phyloP scores from a whole-genome alignment of 495 filamentous ascomycete genomes.

The Penicillium riverlandense region DNA sequence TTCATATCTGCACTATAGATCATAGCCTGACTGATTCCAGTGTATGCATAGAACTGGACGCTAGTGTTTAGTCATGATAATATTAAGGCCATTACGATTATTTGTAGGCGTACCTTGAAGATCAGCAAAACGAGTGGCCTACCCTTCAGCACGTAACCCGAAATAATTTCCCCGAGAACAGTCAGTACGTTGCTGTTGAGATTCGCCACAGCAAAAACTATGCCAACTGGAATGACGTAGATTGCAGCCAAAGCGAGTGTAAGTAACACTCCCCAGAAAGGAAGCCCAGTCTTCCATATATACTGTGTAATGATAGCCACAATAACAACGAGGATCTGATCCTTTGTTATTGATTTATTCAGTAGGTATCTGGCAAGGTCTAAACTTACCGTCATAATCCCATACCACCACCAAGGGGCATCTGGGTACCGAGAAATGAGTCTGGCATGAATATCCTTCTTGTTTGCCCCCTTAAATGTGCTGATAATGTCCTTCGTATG shows the following conservation, averaged over 20 bases:
- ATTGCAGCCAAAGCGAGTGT: slow-evolving; percentile 63
- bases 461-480: slow-evolving; percentile 5
- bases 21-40: slow-evolving; percentile 72
- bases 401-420: slow-evolving; percentile 70
- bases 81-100: background rate
- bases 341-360: background rate
- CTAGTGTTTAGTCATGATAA: background rate
- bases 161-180: slow-evolving; percentile 66
- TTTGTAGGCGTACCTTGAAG: slow-evolving; percentile 42
- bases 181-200: slow-evolving; percentile 69
- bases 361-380: background rate
- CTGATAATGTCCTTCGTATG: slow-evolving; percentile 15
- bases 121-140: slow-evolving; percentile 82
- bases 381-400: slow-evolving; percentile 47
- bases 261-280: slow-evolving; percentile 72
- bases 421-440: slow-evolving; percentile 70
- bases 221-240: slow-evolving; percentile 76
- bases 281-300: slow-evolving; percentile 70
- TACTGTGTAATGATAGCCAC: slow-evolving; percentile 78
- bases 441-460: slow-evolving; percentile 69
- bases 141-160: slow-evolving; percentile 65
- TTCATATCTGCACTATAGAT: slow-evolving; percentile 75
- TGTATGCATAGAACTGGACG: slow-evolving; percentile 61
- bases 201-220: slow-evolving; percentile 79
- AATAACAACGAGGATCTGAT: slow-evolving; percentile 51